Base-by-base conservation (phyloP, 371 early-diverging fungal genomes). In the Rhizopus arrhizus region DNA sequence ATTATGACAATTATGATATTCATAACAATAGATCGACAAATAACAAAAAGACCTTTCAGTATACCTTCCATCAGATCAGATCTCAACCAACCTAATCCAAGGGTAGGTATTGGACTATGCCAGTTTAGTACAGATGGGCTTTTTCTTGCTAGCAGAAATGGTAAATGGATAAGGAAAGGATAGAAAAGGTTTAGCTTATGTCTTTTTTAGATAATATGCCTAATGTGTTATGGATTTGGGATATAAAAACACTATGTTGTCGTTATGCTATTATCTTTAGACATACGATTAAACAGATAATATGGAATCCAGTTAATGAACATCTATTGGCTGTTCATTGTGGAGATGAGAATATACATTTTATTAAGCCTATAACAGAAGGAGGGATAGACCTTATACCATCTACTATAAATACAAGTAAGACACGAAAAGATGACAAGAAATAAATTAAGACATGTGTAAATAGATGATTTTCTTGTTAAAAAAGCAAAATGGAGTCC, bases 141-240 rank as follows among this genome's bases (percentile, higher is more conserved):
- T 2, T 70, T 79, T 28, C 53, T 91, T 9, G 77, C 62, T 3
- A 83, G 81, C 0, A 59, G 64, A 32, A 68, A 68, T 72, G 93
- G 77, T 73, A 68, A 46, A 59, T 31, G 4, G n/a, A 46, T 13
- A 86, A 49, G 66, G 71, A 38, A 35, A 32, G 29, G 56, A 55
- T 29, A 15, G 13, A n/a, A n/a, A 22, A 36, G 33, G 10, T 5
- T 28, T 22, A 7, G 38, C 9, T 32, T 48, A 45, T 45, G 51
- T 58, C 22, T 31, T 3, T 56, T 11, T 35, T 9, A 85, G 86
- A 90, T 63, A 76, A 71, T 56, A 87, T 85, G 80, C 88, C 90
- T 2, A 82, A 65, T 40, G 64, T 70, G 0, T 73, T 87, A 10
- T 90, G 88, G 85, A 70, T 89, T 13, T 88, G 88, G 89, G 74